phyloP scores from a whole-genome alignment of 129 eudicot species.

The Logfia minima region DNA sequence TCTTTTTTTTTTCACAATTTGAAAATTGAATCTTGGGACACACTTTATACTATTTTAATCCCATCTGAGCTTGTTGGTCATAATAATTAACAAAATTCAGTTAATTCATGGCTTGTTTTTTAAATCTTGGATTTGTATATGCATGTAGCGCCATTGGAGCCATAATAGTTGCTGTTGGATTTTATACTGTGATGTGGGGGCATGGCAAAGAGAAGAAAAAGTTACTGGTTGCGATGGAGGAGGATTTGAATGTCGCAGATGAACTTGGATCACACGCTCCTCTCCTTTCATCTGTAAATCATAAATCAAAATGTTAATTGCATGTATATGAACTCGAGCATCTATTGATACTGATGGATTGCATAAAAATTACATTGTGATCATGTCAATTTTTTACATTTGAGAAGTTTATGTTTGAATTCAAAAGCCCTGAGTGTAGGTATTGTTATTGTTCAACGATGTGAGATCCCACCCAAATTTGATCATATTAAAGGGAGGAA shows the following conservation, averaged over 20 bases:
- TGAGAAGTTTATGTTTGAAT: neutral
- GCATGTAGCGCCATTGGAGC: slow-evolving; percentile 31
- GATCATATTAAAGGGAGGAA: no score
- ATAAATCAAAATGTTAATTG: slow-evolving; percentile 17
- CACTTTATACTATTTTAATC: neutral
- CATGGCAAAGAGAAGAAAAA: slow-evolving; percentile 20
- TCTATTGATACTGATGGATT: neutral
- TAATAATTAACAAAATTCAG: neutral
- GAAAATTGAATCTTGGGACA: neutral
- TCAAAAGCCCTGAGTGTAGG: neutral
- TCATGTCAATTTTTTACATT: neutral
- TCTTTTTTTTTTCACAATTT: neutral
- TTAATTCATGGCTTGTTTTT: neutral
- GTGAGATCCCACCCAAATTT: neutral
- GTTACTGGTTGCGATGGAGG: neutral
- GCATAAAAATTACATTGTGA: neutral
- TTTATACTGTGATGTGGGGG: slow-evolving; percentile 34
- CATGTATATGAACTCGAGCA: neutral
- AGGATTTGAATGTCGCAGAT: slow-evolving; percentile 3
- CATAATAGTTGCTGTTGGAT: slow-evolving; percentile 5
- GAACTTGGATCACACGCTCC: slow-evolving; percentile 19
- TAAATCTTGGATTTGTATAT: neutral
- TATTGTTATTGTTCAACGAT: neutral
- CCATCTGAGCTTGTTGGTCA: neutral
- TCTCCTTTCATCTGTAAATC: slow-evolving; percentile 20